Evolutionary conservation across 2,329 filamentous ascomycete species (phyloP), one percentile per base, ranked within the genome.

Genomic region (Cladosporium halotolerans): DNA sequence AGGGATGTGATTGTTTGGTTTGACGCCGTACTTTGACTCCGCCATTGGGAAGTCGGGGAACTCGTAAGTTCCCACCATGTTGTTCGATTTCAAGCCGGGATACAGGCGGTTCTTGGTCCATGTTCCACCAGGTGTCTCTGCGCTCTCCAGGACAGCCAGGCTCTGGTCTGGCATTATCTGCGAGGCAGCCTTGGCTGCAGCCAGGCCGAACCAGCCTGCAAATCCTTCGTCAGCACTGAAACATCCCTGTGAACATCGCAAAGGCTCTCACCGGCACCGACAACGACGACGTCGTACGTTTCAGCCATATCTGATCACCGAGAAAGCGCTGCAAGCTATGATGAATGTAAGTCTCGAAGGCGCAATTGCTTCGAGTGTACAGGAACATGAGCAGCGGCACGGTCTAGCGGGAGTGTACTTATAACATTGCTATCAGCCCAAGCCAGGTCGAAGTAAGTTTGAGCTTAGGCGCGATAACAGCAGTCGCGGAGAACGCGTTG

Each of bases 31-130:
- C 4, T 72, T 58, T 6, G 47, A 51, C 2, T 68, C 69, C 1
- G 61, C 57, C 82, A 91, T 85, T 14, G 85, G 84, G 55, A 87
- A 88, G 61, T 89, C 87, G 0, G 82, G 81, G 62, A 80, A 89
- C 66, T 91, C 85, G 60, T 84, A 88, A 0, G 81, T 85, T 2
- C 86, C 86, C 9, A 84, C 67, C 65, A 88, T 78, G 62, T 90
- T 90, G 68, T 92, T 91, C 50, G 80, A 83, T 62, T 83, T 86
- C 45, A 92, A 75, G 1, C 81, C 82, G 0, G 82, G 79, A 65
- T 90, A 86, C 0, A 89, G 69, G 1, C 85, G 78, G 36, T 85
- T 73, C 53, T 80, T 73, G 8, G 82, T 79, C 87, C 86, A 91
- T 13, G 83, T 82, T 3, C 88, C 87, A 1, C 87, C 88, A 4